A percentile compares a stretch with the other conserved stretches of the same genome.
These are phyloP conservation scores for Chernovozyma aurita DNA, from an alignment of 1,139 yeast species.

Conservation along the genomic window DNA sequence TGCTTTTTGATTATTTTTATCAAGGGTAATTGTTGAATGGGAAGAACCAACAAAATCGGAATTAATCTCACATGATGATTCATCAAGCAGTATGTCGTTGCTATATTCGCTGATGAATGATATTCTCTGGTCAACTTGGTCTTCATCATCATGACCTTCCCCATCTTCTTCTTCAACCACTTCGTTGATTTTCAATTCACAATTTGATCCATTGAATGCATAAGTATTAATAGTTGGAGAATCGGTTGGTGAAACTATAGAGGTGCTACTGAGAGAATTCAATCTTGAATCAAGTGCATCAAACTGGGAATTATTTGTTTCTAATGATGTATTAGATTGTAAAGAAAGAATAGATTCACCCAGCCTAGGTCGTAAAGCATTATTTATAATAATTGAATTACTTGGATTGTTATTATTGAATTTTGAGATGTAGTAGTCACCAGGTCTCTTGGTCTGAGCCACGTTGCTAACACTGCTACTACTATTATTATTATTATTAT, in stretches of 20 bases:
- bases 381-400: not conserved
- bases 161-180: not conserved
- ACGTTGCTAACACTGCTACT: too few relatives aligned
- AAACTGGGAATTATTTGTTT: constrained; percentile 30
- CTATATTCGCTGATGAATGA: not conserved
- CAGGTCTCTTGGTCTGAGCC: constrained; percentile 31
- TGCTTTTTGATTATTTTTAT: not conserved
- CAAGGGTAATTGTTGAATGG: not conserved
- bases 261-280: constrained; percentile 35
- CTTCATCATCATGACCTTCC: constrained; percentile 4
- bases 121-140: too few relatives aligned
- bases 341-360: constrained; percentile 35
- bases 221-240: constrained; percentile 17
- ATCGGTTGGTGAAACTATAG: constrained; percentile 23
- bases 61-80: not conserved
- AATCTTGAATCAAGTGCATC: constrained; percentile 34
- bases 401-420: constrained; percentile 14
- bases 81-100: not conserved
- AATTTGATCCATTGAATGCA: constrained; percentile 3
- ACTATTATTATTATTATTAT: not conserved
- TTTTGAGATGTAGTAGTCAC: constrained; percentile 39
- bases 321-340: constrained; percentile 35
- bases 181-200: constrained; percentile 3
- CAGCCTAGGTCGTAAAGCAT: constrained; percentile 25
- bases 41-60: not conserved